Evolutionary conservation across 2,329 filamentous ascomycete genomes (phyloP), one percentile per base, ranked within the genome.

Genomic region (Fusarium newnesense): DNA sequence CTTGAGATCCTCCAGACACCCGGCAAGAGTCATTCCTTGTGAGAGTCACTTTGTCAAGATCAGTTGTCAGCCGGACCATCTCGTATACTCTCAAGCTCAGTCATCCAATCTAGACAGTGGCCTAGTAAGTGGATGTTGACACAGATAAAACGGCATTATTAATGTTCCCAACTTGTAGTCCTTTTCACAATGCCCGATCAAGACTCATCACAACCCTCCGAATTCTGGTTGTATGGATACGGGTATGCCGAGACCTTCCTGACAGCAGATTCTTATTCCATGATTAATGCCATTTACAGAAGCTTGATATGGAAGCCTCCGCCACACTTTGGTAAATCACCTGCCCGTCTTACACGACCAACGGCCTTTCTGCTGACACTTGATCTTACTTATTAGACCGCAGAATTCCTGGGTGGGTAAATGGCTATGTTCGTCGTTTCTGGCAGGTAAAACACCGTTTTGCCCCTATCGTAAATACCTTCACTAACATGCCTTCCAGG

Each of bases 291-390:
- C 15, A 24, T 53, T 58, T 49, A 37, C 64, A 85, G 96, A 84
- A 97, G 95, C 81, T 85, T 99, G 81, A 98, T 99, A 78, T 99
- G 95, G 95, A 99, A 98, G 82, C 96, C 96, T 64, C 96, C 96
- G 70, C 96, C 96, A 75, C 94, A 97, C 81, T 98, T 93, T 81
- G 96, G 96, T 98, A 91, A 91, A 95, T 97, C 91, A 73, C 32
- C 63, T 50, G 26, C 54, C 56, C 46, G 46, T 43, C 36, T 42
- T 64, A 9, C 37, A 30, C 39, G 50, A 66, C 54, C 61, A 42
- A 42, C 62, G 36, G 28, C 34, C 50, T 60, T 37, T 39, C 42
- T 32, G 15, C 63, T 70, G 19, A 75, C 52, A 30, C 60, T 34
- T 39, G 13, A n/a, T 46, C 37, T 52, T 34, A 30, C n/a, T 26